These are phyloP conservation scores for Prunus davidiana DNA, from an alignment of 306 rosid species.

Conservation along the genomic window DNA sequence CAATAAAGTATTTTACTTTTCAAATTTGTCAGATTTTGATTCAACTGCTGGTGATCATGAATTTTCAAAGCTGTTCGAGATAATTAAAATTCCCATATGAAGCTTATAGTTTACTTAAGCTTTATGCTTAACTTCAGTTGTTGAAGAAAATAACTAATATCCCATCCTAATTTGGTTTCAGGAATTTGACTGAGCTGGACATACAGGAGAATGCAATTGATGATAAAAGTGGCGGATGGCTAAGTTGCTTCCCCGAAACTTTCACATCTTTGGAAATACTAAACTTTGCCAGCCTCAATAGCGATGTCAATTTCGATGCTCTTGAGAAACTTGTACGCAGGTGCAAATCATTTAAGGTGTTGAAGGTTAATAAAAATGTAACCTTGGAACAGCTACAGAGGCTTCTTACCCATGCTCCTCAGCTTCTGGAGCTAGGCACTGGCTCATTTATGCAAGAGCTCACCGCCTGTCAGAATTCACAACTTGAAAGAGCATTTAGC, in stretches of 20 bases:
- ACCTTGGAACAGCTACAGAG: constrained; percentile 59
- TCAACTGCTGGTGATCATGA: not conserved
- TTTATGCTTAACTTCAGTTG: not conserved
- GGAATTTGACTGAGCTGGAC: constrained; percentile 78
- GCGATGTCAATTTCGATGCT: constrained; percentile 53
- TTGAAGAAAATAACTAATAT: constrained; percentile 1
- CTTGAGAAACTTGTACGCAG: constrained; percentile 74
- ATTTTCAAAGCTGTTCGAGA: not conserved
- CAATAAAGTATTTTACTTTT: not conserved
- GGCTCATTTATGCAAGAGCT: constrained; percentile 68
- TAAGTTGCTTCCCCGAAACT: constrained; percentile 75
- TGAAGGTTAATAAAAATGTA: constrained; percentile 68
- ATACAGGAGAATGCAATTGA: constrained; percentile 69
- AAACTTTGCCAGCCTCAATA: constrained; percentile 64
- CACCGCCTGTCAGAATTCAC: constrained; percentile 43
- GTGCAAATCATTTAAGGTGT: constrained; percentile 64
- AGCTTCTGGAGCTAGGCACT: constrained; percentile 57
- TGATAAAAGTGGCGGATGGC: constrained; percentile 69
- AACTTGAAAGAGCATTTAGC: constrained; percentile 53
- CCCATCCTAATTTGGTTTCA: constrained; percentile 34
- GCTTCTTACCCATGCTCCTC: constrained; percentile 57
- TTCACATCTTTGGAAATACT: constrained; percentile 75
- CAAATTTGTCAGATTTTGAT: not conserved
- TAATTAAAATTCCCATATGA: no score
- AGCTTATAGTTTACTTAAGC: not conserved